These are phyloP conservation scores for Penicillium subrubescens DNA, from an alignment of 495 filamentous ascomycete species.

Conservation along the genomic window DNA sequence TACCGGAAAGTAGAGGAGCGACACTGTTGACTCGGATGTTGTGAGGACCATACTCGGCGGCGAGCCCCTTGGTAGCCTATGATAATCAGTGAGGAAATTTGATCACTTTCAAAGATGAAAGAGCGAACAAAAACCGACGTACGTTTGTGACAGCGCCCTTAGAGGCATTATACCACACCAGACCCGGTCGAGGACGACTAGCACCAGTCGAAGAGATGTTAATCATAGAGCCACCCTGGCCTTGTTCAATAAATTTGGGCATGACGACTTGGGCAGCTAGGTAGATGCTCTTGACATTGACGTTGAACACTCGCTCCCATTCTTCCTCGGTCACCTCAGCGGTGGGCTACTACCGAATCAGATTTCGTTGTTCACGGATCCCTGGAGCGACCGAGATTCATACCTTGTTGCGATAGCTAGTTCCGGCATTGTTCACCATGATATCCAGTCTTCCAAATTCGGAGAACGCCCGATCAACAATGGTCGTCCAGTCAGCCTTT, in stretches of 20 bases:
- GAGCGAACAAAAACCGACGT: slow-evolving; percentile 18
- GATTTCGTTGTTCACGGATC: neutral
- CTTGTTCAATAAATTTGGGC: slow-evolving; percentile 56
- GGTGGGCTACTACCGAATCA: slow-evolving; percentile 44
- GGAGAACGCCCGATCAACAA: slow-evolving; percentile 48
- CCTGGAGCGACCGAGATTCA: neutral
- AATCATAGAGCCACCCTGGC: slow-evolving; percentile 62
- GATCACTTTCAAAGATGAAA: neutral
- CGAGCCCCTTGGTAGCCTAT: slow-evolving; percentile 64
- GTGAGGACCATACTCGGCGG: slow-evolving; percentile 66
- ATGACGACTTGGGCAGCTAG: slow-evolving; percentile 54
- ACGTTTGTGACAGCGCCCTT: slow-evolving; percentile 69
- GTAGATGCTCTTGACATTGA: slow-evolving; percentile 67
- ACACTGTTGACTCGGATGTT: slow-evolving; percentile 68
- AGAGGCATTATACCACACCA: slow-evolving; percentile 72
- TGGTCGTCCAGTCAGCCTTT: slow-evolving; percentile 48
- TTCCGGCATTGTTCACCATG: slow-evolving; percentile 72
- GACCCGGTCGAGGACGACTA: slow-evolving; percentile 61
- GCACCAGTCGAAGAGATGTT: slow-evolving; percentile 69
- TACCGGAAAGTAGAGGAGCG: slow-evolving; percentile 62
- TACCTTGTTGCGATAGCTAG: slow-evolving; percentile 67
- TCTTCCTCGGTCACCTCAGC: slow-evolving; percentile 66
- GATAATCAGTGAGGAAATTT: neutral
- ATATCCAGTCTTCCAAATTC: slow-evolving; percentile 58
- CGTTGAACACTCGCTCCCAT: slow-evolving; percentile 66